Conservation (phyloP, 2,329 filamentous ascomycete genomes). For the Xylaria sp. region DNA sequence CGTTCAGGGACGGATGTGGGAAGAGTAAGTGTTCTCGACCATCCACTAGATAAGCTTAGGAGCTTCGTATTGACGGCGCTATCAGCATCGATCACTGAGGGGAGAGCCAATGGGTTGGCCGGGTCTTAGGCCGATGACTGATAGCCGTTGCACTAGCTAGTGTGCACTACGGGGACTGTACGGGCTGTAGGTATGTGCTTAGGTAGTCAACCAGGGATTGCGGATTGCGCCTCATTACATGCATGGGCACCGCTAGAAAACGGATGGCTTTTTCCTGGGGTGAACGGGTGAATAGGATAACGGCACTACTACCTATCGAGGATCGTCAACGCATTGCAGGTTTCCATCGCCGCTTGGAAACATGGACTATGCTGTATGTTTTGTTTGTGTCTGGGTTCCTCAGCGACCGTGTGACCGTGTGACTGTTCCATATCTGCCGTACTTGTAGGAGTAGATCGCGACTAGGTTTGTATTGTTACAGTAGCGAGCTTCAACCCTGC, state of each 20-base stretch:
- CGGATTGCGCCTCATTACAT: slow-evolving; percentile 21
- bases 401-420: slow-evolving; percentile 16
- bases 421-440: slow-evolving; percentile 14
- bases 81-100: slow-evolving; percentile 57
- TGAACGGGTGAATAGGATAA: slow-evolving; percentile 32
- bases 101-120: slow-evolving; percentile 36
- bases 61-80: slow-evolving; percentile 42
- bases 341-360: slow-evolving; percentile 34
- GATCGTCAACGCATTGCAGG: slow-evolving; percentile 36
- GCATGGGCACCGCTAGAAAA: slow-evolving; percentile 39
- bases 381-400: slow-evolving; percentile 23
- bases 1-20: slow-evolving; percentile 92
- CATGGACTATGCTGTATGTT: neutral
- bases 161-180: neutral
- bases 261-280: slow-evolving; percentile 33
- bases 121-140: slow-evolving; percentile 30
- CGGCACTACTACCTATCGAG: slow-evolving; percentile 36
- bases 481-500: slow-evolving; percentile 34
- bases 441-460: neutral
- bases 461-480: neutral
- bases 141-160: slow-evolving; percentile 38
- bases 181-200: neutral
- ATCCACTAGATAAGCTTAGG: slow-evolving; percentile 33
- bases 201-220: slow-evolving; percentile 22
- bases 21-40: slow-evolving; percentile 68